Conservation (phyloP, 176 grass and related monocot genomes). For the Bothriochloa decipiens region DNA sequence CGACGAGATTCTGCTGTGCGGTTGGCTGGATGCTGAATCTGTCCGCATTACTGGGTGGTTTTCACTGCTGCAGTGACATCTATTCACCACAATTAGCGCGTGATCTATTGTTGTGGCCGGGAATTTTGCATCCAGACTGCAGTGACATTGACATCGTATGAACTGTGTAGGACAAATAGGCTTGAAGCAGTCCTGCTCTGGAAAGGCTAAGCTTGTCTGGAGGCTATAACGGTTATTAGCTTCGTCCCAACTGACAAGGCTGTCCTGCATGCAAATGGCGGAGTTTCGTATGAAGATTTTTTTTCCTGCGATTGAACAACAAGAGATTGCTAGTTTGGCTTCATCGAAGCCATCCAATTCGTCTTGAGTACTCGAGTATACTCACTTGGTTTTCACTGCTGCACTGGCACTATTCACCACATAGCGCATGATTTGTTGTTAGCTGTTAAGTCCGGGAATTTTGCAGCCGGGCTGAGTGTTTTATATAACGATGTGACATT, state of each 20-base stretch:
- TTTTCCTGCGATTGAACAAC: background rate
- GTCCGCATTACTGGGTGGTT: background rate
- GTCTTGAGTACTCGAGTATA: too few relatives aligned
- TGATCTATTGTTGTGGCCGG: background rate
- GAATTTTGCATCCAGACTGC: background rate
- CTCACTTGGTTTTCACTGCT: too few relatives aligned
- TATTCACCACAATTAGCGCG: conserved; percentile 7
- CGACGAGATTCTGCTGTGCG: conserved; percentile 25
- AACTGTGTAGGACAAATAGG: background rate
- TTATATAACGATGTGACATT: too few relatives aligned
- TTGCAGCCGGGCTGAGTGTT: too few relatives aligned
- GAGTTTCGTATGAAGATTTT: conserved; percentile 25
- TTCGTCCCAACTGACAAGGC: background rate
- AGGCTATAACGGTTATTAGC: background rate
- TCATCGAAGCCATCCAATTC: too few relatives aligned
- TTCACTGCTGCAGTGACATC: background rate
- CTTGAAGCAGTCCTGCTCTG: background rate
- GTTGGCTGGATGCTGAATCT: conserved; percentile 34
- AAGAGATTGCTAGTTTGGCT: too few relatives aligned
- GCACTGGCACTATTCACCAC: too few relatives aligned
- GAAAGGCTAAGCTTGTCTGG: background rate
- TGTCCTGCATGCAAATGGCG: conserved; percentile 10
- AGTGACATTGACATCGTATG: background rate
- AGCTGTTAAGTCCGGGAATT: too few relatives aligned
- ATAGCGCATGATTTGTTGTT: too few relatives aligned